A percentile compares a stretch with the other conserved stretches of the same genome.
Evolutionary conservation across 352 stramenopile species (phyloP).

Genomic region (Elongisporangium undulatum): DNA sequence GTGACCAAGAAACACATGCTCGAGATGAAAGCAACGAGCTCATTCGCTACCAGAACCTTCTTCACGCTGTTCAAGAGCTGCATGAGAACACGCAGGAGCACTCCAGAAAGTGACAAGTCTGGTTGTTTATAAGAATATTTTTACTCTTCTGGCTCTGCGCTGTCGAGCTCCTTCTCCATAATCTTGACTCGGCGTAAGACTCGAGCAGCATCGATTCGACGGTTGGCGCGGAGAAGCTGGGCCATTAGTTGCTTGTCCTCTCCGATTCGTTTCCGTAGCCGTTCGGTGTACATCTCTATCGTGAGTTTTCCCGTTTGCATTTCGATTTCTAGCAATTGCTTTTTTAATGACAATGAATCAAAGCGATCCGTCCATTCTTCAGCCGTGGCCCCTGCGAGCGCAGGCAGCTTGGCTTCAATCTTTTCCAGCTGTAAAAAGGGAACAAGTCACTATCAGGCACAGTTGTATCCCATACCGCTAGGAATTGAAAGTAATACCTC

Average conservation of each 20-base stretch:
- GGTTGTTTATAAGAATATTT: constrained; percentile 4
- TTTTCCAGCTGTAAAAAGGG: constrained; percentile 48
- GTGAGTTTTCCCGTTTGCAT: constrained; percentile 80
- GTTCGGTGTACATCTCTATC: constrained; percentile 59
- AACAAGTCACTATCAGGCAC: not conserved
- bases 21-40: not conserved
- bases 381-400: constrained; percentile 23
- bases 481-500: constrained; percentile 32
- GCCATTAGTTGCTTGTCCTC: constrained; percentile 47
- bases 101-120: constrained; percentile 5
- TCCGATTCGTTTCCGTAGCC: constrained; percentile 40
- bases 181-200: constrained; percentile 71
- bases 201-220: constrained; percentile 52
- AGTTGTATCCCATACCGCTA: not conserved
- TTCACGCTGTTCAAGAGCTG: constrained; percentile 21
- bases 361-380: constrained; percentile 46
- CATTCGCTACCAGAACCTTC: constrained; percentile 28
- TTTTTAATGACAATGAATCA: constrained; percentile 71
- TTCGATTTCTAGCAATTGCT: constrained; percentile 78
- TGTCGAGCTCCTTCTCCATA: constrained; percentile 73
- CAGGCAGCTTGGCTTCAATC: constrained; percentile 46
- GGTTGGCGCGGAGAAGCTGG: constrained; percentile 31
- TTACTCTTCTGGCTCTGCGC: constrained; percentile 10
- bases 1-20: not conserved
- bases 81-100: constrained; percentile 14